Base-by-base conservation (phyloP, 225 moss, liverwort and hornwort species). In the Physcomitrium patens region DNA sequence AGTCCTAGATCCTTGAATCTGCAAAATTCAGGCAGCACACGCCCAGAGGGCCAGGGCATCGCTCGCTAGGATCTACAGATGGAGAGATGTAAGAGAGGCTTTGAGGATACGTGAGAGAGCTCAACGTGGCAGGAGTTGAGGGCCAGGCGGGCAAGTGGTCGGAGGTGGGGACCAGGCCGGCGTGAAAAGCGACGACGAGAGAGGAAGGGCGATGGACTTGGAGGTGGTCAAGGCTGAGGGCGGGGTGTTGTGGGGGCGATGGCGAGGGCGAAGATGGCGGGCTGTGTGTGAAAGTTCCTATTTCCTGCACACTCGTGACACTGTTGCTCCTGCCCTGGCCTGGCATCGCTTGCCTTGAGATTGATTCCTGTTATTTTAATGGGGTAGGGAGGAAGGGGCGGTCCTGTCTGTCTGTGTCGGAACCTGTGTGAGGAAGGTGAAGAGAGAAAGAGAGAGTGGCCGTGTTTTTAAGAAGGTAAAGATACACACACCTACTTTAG, bases 401-500 rank as follows among this genome's bases (percentile, higher is more conserved):
- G 75, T 80, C 70, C 44, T 75, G 76, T 60, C 44, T 75, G 76
- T 60, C 66, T 76, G 60, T 76, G 80, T 71, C 76, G 60, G 80
- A 76, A 58, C 49, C 60, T 51, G 52, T 55, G 31, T 0, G 20
- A 48, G 31, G n/a, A n/a, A n/a, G 47, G 53, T 11, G 14, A 41
- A 9, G 63, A 7, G 69, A 12, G 18, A n/a, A n/a, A n/a, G n/a
- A n/a, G n/a, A n/a, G n/a, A n/a, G n/a, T n/a, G n/a, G 41, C 48
- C 19, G 45, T 56, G 65, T 55, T 65, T 67, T 43, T 50, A 2
- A 16, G 10, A 20, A 41, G 54, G 55, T 54, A 58, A 60, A 16
- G 60, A 14, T 17, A 27, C 71, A 37, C 67, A 27, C 71, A 37
- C 67, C 28, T 48, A 54, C 74, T 73, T 73, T 62, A 3, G 45